These are phyloP conservation scores for Lactarius hatsudake DNA, from an alignment of 768 basidiomycete species.

Conservation along the genomic window DNA sequence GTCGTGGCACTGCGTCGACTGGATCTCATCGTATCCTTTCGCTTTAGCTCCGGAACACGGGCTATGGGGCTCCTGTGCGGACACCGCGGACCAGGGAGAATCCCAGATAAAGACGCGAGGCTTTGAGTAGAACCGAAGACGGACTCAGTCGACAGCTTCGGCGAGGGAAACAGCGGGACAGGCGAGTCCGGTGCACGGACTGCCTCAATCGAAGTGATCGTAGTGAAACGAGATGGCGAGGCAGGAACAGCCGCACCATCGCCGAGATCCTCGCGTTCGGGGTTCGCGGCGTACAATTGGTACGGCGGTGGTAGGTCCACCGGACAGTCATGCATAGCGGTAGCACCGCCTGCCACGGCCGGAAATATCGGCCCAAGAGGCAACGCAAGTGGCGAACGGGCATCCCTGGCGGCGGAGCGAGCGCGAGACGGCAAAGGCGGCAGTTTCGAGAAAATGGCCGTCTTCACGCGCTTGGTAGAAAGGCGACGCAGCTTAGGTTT, in stretches of 20 bases:
- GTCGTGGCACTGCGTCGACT: neutral
- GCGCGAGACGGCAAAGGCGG: neutral
- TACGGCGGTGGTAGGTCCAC: slow-evolving; percentile 23
- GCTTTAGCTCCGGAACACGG: slow-evolving; percentile 3
- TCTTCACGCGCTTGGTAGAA: slow-evolving; percentile 13
- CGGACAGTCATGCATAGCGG: neutral
- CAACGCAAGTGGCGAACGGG: neutral
- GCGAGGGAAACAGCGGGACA: slow-evolving; percentile 19
- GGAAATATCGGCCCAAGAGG: neutral
- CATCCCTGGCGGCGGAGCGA: neutral
- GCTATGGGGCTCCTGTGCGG: neutral
- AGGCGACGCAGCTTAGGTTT: slow-evolving; percentile 10
- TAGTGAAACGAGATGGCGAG: slow-evolving; percentile 8
- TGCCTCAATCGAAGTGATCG: slow-evolving; percentile 20
- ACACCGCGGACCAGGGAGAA: neutral
- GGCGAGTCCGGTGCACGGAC: slow-evolving; percentile 27
- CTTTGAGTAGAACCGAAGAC: slow-evolving; percentile 22
- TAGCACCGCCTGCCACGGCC: neutral
- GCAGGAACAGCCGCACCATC: neutral
- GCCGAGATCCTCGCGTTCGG: neutral
- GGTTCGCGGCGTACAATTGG: slow-evolving; percentile 15
- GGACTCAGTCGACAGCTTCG: slow-evolving; percentile 16
- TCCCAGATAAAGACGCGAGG: slow-evolving; percentile 9
- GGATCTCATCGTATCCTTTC: slow-evolving; percentile 2
- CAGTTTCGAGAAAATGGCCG: slow-evolving; percentile 12